Evolutionary conservation across 106 monocot species (phyloP).

Genomic region (Dioscorea alata): DNA sequence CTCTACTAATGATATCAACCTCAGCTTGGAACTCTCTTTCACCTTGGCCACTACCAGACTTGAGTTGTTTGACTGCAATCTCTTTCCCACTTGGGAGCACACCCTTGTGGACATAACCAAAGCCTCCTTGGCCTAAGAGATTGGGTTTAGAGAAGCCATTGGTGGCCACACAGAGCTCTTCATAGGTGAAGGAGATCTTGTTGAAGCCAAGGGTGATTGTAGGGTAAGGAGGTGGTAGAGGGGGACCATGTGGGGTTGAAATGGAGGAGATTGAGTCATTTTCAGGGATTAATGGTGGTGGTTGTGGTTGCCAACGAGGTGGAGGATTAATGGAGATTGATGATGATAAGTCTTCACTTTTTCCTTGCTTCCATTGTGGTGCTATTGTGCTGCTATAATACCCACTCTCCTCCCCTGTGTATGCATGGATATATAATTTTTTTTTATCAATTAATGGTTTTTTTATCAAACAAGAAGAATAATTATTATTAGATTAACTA

Average conservation of each 20-base stretch:
- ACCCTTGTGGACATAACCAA: constrained; percentile 93
- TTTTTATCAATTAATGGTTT: no score
- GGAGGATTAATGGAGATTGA: constrained; percentile 25
- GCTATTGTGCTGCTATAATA: constrained; percentile 21
- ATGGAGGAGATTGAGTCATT: constrained; percentile 29
- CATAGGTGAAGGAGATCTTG: constrained; percentile 82
- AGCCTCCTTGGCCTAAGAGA: constrained; percentile 86
- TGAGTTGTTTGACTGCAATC: constrained; percentile 81
- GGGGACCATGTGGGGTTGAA: constrained; percentile 44
- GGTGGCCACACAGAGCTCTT: constrained; percentile 77
- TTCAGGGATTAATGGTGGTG: constrained; percentile 15
- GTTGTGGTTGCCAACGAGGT: constrained; percentile 27
- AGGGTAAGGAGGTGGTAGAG: constrained; percentile 58
- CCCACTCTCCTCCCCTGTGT: not conserved
- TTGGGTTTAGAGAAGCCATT: constrained; percentile 55
- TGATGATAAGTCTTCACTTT: constrained; percentile 3
- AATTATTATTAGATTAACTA: no score
- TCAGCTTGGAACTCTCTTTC: constrained; percentile 96
- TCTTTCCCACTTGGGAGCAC: constrained; percentile 74
- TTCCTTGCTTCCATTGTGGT: constrained; percentile 24
- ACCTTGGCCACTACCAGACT: constrained; percentile 81
- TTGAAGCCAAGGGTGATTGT: constrained; percentile 42
- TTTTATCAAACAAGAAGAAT: not conserved
- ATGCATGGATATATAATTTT: not conserved
- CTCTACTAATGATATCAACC: constrained; percentile 89